Conservation (phyloP, 805 yeast species). For the Kazachstania bromeliacearum region DNA sequence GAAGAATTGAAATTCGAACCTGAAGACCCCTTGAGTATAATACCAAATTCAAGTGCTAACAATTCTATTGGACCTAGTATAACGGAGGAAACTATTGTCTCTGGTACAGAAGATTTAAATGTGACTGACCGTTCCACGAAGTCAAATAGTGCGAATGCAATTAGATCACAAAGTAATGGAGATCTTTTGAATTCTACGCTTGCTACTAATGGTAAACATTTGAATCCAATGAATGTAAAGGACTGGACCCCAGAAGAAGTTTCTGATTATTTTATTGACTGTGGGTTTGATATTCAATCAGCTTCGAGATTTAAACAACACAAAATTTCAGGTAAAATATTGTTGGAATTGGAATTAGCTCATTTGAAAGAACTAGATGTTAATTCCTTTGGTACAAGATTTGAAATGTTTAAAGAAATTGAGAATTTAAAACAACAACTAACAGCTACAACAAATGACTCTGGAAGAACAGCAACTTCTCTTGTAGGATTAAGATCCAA, state of each 20-base stretch:
- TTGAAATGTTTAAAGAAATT: conserved; percentile 83
- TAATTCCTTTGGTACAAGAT: conserved; percentile 87
- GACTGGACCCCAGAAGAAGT: conserved; percentile 87
- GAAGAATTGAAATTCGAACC: conserved; percentile 44
- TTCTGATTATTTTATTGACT: conserved; percentile 56
- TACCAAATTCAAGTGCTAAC: neutral
- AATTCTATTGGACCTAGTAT: conserved; percentile 7
- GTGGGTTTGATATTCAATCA: conserved; percentile 67
- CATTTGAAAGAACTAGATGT: conserved; percentile 89
- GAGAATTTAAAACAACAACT: conserved; percentile 41
- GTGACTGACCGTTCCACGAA: conserved; percentile 3
- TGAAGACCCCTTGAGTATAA: neutral
- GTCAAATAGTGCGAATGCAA: neutral
- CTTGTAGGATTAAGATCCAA: neutral
- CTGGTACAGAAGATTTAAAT: conserved; percentile 15
- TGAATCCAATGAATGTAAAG: conserved; percentile 31
- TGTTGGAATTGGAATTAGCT: conserved; percentile 75
- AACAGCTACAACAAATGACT: neutral
- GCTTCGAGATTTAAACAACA: conserved; percentile 77
- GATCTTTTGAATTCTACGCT: neutral
- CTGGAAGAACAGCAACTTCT: neutral
- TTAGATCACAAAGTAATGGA: neutral
- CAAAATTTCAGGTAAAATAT: conserved; percentile 78
- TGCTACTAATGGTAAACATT: neutral
- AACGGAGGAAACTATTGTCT: conserved; percentile 13